A percentile compares a stretch with the other conserved stretches of the same genome.
phyloP scores from a whole-genome alignment of 805 yeast species.

The Pichia membranifaciens region DNA sequence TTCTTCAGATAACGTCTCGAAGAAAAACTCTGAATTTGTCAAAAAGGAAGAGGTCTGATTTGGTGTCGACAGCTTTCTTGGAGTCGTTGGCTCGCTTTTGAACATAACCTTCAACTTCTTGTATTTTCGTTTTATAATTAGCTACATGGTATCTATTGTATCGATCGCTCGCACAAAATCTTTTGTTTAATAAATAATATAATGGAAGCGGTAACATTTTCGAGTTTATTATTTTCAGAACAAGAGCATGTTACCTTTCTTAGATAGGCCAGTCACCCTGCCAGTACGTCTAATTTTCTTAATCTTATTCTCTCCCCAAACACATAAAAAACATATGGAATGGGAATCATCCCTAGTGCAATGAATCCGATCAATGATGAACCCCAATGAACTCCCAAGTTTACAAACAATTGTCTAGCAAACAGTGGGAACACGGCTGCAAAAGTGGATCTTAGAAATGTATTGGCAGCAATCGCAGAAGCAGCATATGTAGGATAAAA shows the following conservation, averaged over 20 bases:
- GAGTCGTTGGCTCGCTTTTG: too few species aligned
- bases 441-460: constrained; percentile 58
- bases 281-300: constrained; percentile 12
- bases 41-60: neutral
- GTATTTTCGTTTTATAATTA: too few species aligned
- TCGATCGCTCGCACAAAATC: neutral
- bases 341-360: constrained; percentile 54
- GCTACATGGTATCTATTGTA: neutral
- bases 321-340: constrained; percentile 51
- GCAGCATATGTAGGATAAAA: constrained; percentile 66
- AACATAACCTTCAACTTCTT: neutral
- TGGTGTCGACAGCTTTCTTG: too few species aligned
- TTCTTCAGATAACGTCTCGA: neutral
- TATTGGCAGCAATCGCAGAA: constrained; percentile 47
- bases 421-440: constrained; percentile 69
- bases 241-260: neutral
- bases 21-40: neutral
- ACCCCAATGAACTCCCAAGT: constrained; percentile 67
- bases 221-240: too few species aligned
- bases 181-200: too few species aligned
- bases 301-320: constrained; percentile 41
- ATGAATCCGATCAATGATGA: constrained; percentile 56
- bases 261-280: neutral
- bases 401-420: constrained; percentile 50
- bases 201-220: too few species aligned